These are phyloP conservation scores for Kwoniella sp. DNA, from an alignment of 768 basidiomycete species.

Conservation along the genomic window DNA sequence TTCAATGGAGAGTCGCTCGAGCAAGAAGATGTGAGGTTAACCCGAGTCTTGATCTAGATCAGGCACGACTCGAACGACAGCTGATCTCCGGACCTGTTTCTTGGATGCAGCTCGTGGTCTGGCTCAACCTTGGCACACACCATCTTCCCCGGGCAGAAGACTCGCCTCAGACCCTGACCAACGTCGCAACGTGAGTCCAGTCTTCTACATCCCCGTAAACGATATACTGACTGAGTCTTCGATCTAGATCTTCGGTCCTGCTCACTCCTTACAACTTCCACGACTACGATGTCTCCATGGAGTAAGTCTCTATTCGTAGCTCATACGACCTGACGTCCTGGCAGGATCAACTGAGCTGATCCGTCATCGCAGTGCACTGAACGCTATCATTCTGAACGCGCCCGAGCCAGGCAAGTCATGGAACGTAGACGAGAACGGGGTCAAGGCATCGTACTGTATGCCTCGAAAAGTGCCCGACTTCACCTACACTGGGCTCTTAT, in stretches of 20 bases:
- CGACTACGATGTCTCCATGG: conserved; percentile 67
- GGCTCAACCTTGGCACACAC: conserved; percentile 71
- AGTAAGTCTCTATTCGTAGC: too few relatives aligned
- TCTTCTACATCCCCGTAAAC: background rate
- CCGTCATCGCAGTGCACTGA: conserved; percentile 12
- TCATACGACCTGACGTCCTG: background rate
- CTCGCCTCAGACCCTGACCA: conserved; percentile 30
- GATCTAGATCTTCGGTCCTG: conserved; percentile 58
- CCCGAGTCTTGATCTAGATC: too few relatives aligned
- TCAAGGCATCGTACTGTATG: conserved; percentile 10
- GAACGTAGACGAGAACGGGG: conserved; percentile 22
- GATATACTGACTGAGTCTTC: background rate
- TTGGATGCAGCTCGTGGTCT: conserved; percentile 60
- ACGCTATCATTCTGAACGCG: conserved; percentile 18
- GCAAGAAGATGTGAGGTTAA: conserved; percentile 61
- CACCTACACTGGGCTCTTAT: conserved; percentile 11
- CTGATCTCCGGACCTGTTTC: too few relatives aligned
- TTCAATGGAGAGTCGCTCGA: conserved; percentile 67
- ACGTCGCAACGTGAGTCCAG: conserved; percentile 23
- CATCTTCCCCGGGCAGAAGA: conserved; percentile 67
- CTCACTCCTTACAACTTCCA: conserved; percentile 69
- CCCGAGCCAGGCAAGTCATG: conserved; percentile 4
- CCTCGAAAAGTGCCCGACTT: background rate
- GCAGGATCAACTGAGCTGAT: background rate
- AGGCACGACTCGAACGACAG: background rate